A percentile compares a stretch with the other conserved stretches of the same genome.
Conservation (phyloP, 176 grass and related monocot genomes). For the Miscanthus lutarioriparius region DNA sequence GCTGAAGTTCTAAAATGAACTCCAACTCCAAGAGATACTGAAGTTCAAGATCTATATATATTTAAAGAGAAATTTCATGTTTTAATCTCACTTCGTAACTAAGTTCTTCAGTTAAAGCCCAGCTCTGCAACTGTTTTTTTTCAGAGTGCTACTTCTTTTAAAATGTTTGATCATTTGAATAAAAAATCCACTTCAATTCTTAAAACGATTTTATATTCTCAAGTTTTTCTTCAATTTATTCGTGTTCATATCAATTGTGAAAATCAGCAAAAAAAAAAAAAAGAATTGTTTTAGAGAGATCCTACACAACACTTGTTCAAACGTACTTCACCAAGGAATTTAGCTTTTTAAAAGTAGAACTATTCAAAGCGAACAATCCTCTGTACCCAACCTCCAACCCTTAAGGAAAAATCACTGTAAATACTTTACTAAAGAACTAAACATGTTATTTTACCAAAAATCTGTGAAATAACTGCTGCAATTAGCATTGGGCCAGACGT, state of each 20-base stretch:
- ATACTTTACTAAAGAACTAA: neutral
- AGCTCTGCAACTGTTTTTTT: neutral
- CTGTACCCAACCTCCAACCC: neutral
- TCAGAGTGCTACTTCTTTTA: neutral
- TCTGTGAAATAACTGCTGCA: neutral
- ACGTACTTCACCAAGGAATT: neutral
- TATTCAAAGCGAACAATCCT: neutral
- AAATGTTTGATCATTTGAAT: neutral
- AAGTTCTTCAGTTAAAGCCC: neutral
- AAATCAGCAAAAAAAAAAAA: neutral
- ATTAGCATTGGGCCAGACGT: neutral
- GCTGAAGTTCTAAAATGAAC: neutral
- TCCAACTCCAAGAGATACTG: neutral
- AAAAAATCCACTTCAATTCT: neutral
- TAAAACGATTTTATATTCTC: neutral
- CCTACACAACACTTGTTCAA: neutral
- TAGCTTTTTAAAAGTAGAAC: neutral
- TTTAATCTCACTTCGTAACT: neutral
- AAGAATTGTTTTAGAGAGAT: neutral
- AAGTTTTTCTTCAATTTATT: neutral
- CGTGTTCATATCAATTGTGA: neutral
- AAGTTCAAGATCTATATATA: neutral
- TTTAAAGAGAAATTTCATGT: neutral
- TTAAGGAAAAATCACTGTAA: neutral
- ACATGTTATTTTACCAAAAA: neutral